Evolutionary conservation across 1,284 basidiomycete genomes (phyloP), one percentile per base, ranked within the genome.

Genomic region (Bjerkandera adusta): DNA sequence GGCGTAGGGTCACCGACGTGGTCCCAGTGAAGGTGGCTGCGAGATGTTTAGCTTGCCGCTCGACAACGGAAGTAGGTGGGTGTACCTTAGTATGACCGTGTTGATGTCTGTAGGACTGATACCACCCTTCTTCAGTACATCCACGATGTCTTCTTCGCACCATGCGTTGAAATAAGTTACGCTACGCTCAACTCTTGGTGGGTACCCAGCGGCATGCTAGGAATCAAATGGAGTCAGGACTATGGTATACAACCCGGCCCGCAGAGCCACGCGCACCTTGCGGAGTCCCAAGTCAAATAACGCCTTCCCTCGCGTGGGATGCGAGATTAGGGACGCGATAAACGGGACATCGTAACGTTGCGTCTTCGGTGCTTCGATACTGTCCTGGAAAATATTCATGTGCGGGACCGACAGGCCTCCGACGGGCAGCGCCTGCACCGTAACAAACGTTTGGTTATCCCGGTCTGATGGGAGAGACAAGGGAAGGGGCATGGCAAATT

Each of bases 11-110:
- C 50, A 32, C 50, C 50, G 8, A 41, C 34, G 43, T 51, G 50
- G 22, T 51, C 46, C 38, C 39, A 48, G 33, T 51, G 50, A 7
- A 51, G 29, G 21, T 51, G 50, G 27, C 50, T 51, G 22, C n/a
- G n/a, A n/a, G n/a, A n/a, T n/a, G n/a, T n/a, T n/a, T n/a, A n/a
- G n/a, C n/a, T n/a, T n/a, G n/a, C n/a, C n/a, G n/a, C n/a, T n/a
- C n/a, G n/a, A n/a, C n/a, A n/a, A n/a, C n/a, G n/a, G n/a, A n/a
- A n/a, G n/a, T n/a, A n/a, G n/a, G n/a, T n/a, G n/a, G n/a, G n/a
- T n/a, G 7, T 32, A 51, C 50, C 50, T 51, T 24, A 45, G 40
- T 18, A 51, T 41, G 27, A 51, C 25, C 2, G 20, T 47, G 8
- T 38, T 22, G 15, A 51, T 45, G 15, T 47, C 33, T 4, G 25